Evolutionary conservation across 2,329 filamentous ascomycete species (phyloP).

Genomic region (Trichoderma atroviride): DNA sequence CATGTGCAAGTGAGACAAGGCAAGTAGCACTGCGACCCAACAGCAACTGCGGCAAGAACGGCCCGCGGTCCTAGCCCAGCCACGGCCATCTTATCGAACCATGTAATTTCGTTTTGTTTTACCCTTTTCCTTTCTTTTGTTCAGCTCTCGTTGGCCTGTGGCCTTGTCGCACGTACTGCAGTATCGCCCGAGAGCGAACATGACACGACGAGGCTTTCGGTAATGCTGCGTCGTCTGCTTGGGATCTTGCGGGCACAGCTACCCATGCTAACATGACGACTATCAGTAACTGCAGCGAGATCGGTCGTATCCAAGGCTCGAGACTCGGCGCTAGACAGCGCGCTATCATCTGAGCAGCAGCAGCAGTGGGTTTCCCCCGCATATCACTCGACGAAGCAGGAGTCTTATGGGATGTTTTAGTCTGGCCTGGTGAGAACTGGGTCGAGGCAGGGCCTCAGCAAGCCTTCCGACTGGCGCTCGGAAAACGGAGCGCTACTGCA

Average conservation of each 20-base stretch:
- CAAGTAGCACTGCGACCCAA: background rate
- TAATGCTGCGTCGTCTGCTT: background rate
- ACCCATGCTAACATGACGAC: background rate
- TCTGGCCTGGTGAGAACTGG: background rate
- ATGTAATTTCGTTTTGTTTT: constrained; percentile 14
- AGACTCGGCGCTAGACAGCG: constrained; percentile 14
- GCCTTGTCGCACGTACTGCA: background rate
- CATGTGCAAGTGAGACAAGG: constrained; percentile 10
- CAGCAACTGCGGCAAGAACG: constrained; percentile 18
- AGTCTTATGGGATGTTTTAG: background rate
- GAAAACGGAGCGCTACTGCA: constrained; percentile 12
- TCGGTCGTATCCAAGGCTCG: background rate
- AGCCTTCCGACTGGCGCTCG: constrained; percentile 19
- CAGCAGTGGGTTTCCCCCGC: constrained; percentile 15
- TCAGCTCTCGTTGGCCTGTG: background rate
- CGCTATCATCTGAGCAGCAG: constrained; percentile 1
- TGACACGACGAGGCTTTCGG: background rate
- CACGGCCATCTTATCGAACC: constrained; percentile 7
- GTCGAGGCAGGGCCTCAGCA: constrained; percentile 3
- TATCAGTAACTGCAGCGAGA: background rate
- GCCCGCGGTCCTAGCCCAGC: constrained; percentile 21
- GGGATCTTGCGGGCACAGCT: background rate
- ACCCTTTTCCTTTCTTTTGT: background rate
- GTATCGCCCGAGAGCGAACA: background rate
- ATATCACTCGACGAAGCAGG: constrained; percentile 6